A percentile compares a stretch with the other conserved stretches of the same genome.
phyloP scores from a whole-genome alignment of 768 basidiomycete genomes.

The Kwoniella bestiolae region DNA sequence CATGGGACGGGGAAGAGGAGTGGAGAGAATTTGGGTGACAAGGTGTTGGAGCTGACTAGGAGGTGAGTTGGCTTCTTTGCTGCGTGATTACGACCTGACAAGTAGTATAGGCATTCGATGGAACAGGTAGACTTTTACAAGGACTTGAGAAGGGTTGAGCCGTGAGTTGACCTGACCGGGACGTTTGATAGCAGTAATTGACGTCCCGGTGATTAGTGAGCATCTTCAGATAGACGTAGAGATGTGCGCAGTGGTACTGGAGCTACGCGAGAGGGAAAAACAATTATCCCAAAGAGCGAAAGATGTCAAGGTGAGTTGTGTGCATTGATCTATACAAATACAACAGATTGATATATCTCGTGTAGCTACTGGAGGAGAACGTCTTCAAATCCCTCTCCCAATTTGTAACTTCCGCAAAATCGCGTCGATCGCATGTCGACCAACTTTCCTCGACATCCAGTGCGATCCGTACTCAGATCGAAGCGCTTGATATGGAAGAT shows the following conservation, averaged over 20 bases:
- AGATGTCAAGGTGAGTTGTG: slow-evolving; percentile 35
- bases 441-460: slow-evolving; percentile 1
- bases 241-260: slow-evolving; percentile 35
- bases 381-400: slow-evolving; percentile 30
- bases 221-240: slow-evolving; percentile 48
- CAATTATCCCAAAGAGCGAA: slow-evolving; percentile 32
- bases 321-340: slow-evolving; percentile 3
- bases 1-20: slow-evolving; percentile 42
- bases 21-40: background rate
- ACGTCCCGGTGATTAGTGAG: slow-evolving; percentile 25
- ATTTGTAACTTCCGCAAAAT: slow-evolving; percentile 23
- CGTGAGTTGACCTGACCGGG: slow-evolving; percentile 28
- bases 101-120: slow-evolving; percentile 46
- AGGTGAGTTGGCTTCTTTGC: no score
- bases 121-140: slow-evolving; percentile 30
- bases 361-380: slow-evolving; percentile 33
- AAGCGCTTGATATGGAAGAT: slow-evolving; percentile 31
- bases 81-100: no score
- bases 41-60: slow-evolving; percentile 11
- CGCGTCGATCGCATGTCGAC: slow-evolving; percentile 10
- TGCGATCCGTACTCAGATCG: slow-evolving; percentile 15
- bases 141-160: slow-evolving; percentile 26
- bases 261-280: slow-evolving; percentile 36
- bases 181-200: slow-evolving; percentile 6
- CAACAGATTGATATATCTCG: background rate